Percentiles rank a stretch among this genome's conserved stretches.
Evolutionary conservation across 495 filamentous ascomycete species (phyloP).

Genomic region (Penicillium arizonense): DNA sequence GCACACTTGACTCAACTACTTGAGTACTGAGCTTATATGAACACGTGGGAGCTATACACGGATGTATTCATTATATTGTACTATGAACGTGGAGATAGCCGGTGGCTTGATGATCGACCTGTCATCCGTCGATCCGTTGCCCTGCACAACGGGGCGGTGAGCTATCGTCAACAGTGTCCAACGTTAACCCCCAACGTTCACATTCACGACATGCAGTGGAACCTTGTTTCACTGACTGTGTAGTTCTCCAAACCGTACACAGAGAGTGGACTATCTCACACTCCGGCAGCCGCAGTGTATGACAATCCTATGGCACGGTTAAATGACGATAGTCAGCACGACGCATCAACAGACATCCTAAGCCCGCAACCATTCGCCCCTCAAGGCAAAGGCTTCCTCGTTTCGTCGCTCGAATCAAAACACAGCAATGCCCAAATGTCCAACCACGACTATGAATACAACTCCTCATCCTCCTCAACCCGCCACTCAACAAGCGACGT

Average conservation of each 20-base stretch:
- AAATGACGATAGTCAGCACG: constrained; percentile 13
- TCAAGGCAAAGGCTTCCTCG: constrained; percentile 18
- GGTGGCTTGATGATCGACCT: constrained; percentile 5
- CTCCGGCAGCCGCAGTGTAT: neutral
- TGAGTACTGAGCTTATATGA: neutral
- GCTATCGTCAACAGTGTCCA: constrained; percentile 15
- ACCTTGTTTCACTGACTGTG: neutral
- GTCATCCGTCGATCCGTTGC: constrained; percentile 22
- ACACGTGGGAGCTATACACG: neutral
- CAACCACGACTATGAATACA: constrained; percentile 32
- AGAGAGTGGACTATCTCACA: neutral
- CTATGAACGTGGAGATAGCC: neutral
- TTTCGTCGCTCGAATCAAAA: constrained; percentile 20
- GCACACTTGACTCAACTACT: too few relatives aligned
- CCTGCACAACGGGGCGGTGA: constrained; percentile 33
- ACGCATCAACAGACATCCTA: constrained; percentile 17
- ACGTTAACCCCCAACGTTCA: neutral
- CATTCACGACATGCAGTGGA: neutral
- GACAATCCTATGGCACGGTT: constrained; percentile 18
- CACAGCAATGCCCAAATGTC: constrained; percentile 20
- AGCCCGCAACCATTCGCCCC: constrained; percentile 23
- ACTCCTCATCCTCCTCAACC: constrained; percentile 38
- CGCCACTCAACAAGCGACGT: constrained; percentile 32
- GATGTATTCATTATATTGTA: too few relatives aligned
- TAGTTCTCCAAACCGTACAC: neutral